Percentiles rank a stretch among this genome's conserved stretches.
Conservation (phyloP, 306 rosid species). For the Cucumis sativus region Cucumber_9930_V3 NC_026656.2:22209001-22209500, state of each 20-base stretch:
- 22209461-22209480: not conserved
- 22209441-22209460: not conserved
- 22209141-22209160: too few species aligned
- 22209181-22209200: too few species aligned
- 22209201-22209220: too few species aligned
- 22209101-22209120: not conserved
- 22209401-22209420: not conserved
- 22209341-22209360: not conserved
- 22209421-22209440: not conserved
- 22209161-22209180: too few species aligned
- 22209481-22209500: not conserved
- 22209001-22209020: not conserved
- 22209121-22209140: not conserved
- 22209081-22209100: not conserved
- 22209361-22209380: not conserved
- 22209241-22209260: too few species aligned
- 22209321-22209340: not conserved
- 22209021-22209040: not conserved
- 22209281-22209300: too few species aligned
- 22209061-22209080: not conserved
- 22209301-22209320: too few species aligned
- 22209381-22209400: not conserved
- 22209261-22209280: too few species aligned
- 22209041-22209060: not conserved
- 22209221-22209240: too few species aligned